A percentile compares a stretch with the other conserved stretches of the same genome.
Conservation (phyloP, 2,329 filamentous ascomycete genomes). For the Alternaria conjuncta region DNA sequence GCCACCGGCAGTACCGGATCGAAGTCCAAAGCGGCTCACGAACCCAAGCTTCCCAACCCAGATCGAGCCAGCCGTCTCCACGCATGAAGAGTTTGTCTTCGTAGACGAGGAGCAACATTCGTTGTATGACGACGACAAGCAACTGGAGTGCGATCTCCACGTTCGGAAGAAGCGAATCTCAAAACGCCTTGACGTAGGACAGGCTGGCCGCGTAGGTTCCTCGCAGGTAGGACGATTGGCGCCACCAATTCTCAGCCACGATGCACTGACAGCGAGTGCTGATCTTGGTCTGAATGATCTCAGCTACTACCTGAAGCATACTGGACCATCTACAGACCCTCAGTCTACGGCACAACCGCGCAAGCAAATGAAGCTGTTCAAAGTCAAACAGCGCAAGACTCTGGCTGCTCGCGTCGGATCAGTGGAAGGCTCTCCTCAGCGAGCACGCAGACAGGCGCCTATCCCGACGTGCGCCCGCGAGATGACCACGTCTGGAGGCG, state of each 20-base stretch:
- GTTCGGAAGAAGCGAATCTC: conserved; percentile 16
- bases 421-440: conserved; percentile 28
- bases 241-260: conserved; percentile 42
- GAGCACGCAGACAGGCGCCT: conserved; percentile 17
- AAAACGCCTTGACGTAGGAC: conserved; percentile 10
- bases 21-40: conserved; percentile 33
- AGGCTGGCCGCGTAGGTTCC: conserved; percentile 25
- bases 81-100: conserved; percentile 30
- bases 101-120: conserved; percentile 33
- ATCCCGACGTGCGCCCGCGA: conserved; percentile 36
- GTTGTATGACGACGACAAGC: conserved; percentile 23
- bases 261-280: conserved; percentile 36
- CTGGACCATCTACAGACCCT: conserved; percentile 29
- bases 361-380: conserved; percentile 34
- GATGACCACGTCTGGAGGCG: conserved; percentile 35
- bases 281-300: conserved; percentile 39
- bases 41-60: conserved; percentile 22
- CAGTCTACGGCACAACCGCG: conserved; percentile 13
- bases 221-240: conserved; percentile 33
- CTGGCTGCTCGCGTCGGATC: conserved; percentile 29
- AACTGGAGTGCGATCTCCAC: conserved; percentile 13
- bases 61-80: conserved; percentile 18
- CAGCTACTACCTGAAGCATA: conserved; percentile 39
- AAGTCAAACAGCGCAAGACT: conserved; percentile 31
- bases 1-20: conserved; percentile 30